These are phyloP conservation scores for Puccinia triticina DNA, from an alignment of 1,284 basidiomycete genomes.

Conservation along the genomic window DNA sequence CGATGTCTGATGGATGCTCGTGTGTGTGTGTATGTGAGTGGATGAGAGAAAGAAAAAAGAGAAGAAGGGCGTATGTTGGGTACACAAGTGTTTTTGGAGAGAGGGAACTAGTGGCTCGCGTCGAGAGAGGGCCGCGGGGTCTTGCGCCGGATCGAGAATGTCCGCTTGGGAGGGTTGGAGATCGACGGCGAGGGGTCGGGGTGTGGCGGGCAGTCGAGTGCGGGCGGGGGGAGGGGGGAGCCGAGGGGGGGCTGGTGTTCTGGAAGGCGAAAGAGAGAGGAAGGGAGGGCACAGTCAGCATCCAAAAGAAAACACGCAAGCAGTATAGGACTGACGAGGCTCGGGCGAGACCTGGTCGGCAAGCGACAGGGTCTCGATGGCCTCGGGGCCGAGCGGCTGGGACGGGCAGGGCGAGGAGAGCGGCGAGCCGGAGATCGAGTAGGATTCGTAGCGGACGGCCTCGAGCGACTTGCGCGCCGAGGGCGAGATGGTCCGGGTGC, in stretches of 20 bases:
- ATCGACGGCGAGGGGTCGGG: neutral
- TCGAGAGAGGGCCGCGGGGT: neutral
- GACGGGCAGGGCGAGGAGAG: neutral
- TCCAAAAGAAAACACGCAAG: neutral
- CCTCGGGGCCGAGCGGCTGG: neutral
- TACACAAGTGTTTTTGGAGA: no score
- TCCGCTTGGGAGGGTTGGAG: slow-evolving; percentile 14
- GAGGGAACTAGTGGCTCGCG: neutral
- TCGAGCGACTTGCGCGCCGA: slow-evolving; percentile 47
- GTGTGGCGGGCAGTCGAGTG: neutral
- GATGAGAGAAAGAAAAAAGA: no score
- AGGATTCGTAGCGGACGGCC: slow-evolving; percentile 43
- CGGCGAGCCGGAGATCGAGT: slow-evolving; percentile 40
- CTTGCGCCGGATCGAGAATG: slow-evolving; percentile 17
- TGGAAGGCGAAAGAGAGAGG: neutral
- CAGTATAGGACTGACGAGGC: neutral
- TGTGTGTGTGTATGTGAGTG: no score
- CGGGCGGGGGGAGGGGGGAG: neutral
- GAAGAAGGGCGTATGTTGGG: no score
- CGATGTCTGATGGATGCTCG: no score
- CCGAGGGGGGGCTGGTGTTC: neutral
- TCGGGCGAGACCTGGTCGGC: neutral
- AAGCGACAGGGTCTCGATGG: neutral
- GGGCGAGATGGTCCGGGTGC: slow-evolving; percentile 20
- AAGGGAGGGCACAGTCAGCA: neutral